Conservation (phyloP, 1,284 basidiomycete species). For the Agroathelia rolfsii region DNA sequence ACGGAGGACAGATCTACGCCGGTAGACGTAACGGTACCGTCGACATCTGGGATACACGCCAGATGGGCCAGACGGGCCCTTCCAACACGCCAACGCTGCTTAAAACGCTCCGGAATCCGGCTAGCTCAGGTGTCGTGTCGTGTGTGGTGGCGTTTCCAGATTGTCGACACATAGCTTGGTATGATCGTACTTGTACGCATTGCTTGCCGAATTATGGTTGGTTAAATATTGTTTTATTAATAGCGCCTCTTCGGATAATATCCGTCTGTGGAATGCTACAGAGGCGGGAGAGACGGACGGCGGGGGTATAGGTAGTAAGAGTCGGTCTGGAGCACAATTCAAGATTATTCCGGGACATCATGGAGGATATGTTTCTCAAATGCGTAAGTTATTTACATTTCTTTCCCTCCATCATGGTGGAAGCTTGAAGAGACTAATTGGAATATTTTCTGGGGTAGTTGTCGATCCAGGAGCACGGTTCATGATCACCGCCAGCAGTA, state of each 20-base stretch:
- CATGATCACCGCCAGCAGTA: slow-evolving; percentile 87
- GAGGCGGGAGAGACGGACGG: slow-evolving; percentile 63
- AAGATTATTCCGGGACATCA: slow-evolving; percentile 96
- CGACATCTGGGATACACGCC: slow-evolving; percentile 90
- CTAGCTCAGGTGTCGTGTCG: slow-evolving; percentile 85
- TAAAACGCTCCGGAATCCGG: slow-evolving; percentile 77
- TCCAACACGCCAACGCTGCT: slow-evolving; percentile 60
- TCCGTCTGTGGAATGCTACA: slow-evolving; percentile 88
- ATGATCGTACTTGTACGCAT: slow-evolving; percentile 20
- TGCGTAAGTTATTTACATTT: slow-evolving; percentile 54
- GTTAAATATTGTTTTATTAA: slow-evolving; percentile 9
- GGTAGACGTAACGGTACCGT: slow-evolving; percentile 87
- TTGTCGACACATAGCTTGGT: slow-evolving; percentile 85
- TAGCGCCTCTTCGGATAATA: slow-evolving; percentile 88
- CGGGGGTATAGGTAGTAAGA: slow-evolving; percentile 39
- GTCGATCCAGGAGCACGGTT: slow-evolving; percentile 81
- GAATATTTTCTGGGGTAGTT: slow-evolving; percentile 39
- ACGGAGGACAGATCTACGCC: slow-evolving; percentile 84
- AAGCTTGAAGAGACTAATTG: slow-evolving; percentile 14
- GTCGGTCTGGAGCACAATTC: slow-evolving; percentile 69
- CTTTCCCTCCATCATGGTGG: slow-evolving; percentile 7
- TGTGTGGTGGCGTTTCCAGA: slow-evolving; percentile 89
- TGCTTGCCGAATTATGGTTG: slow-evolving; percentile 6
- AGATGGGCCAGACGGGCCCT: slow-evolving; percentile 50
- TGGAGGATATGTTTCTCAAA: slow-evolving; percentile 85